A percentile compares a stretch with the other conserved stretches of the same genome.
phyloP scores from a whole-genome alignment of 2,329 filamentous ascomycete genomes.

The Venturiaceae sp. region DNA sequence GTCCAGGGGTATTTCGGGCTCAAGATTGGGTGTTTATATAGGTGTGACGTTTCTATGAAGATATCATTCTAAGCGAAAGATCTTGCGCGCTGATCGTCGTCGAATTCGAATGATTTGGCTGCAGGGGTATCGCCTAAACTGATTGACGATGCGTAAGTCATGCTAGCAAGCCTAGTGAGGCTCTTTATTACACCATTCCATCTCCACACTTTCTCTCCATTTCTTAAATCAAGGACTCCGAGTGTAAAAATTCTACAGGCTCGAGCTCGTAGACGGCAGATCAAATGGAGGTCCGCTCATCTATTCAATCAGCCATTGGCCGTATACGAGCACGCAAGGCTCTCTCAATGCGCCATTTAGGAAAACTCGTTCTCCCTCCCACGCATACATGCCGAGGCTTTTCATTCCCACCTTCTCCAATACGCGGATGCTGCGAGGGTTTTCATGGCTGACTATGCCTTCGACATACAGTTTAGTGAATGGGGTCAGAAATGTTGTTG shows the following conservation, averaged over 20 bases:
- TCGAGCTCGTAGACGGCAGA: too few species aligned
- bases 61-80: background rate
- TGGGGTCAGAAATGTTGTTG: slow-evolving; percentile 15
- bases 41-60: background rate
- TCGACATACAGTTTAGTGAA: slow-evolving; percentile 20
- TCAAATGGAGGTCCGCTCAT: too few species aligned
- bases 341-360: slow-evolving; percentile 18
- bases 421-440: slow-evolving; percentile 19
- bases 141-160: too few species aligned
- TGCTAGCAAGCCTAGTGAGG: too few species aligned
- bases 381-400: slow-evolving; percentile 17
- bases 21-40: background rate
- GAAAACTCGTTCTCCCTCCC: slow-evolving; percentile 15
- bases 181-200: too few species aligned
- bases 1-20: background rate
- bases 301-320: slow-evolving; percentile 15
- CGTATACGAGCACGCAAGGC: background rate
- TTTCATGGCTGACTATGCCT: slow-evolving; percentile 21
- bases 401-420: slow-evolving; percentile 21
- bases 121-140: background rate
- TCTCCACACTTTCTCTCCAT: background rate
- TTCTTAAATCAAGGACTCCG: too few species aligned
- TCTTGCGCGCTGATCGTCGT: background rate
- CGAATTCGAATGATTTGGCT: too few species aligned
- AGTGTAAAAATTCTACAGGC: too few species aligned